Conservation (phyloP, 108 stramenopile genomes). For the Pseudonitzschia multistriata region DNA sequence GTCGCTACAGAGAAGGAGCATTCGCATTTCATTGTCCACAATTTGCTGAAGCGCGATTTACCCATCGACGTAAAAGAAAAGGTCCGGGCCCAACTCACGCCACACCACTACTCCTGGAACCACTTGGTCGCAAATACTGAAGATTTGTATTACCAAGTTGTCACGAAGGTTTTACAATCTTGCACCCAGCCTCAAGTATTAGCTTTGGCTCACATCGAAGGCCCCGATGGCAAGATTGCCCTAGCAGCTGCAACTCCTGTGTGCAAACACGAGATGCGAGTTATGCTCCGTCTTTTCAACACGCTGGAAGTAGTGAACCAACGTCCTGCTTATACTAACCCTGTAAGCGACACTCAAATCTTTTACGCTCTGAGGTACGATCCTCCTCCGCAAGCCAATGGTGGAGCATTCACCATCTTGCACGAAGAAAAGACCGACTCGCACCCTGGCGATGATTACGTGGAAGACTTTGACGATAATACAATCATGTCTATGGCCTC, state of each 20-base stretch:
- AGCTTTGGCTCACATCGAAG: conserved; percentile 87
- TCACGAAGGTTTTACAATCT: conserved; percentile 80
- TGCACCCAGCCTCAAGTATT: conserved; percentile 89
- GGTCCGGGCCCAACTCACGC: conserved; percentile 76
- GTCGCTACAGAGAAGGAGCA: conserved; percentile 83
- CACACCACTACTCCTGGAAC: conserved; percentile 89
- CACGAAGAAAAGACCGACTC: conserved; percentile 69
- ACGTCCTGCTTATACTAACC: conserved; percentile 87
- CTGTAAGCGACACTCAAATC: conserved; percentile 83
- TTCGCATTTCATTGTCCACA: conserved; percentile 86
- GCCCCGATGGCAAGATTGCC: conserved; percentile 81
- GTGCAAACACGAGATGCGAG: conserved; percentile 86
- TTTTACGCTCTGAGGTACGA: conserved; percentile 89
- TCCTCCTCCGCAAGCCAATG: conserved; percentile 59
- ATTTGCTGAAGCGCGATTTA: conserved; percentile 79
- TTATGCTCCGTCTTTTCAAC: conserved; percentile 89
- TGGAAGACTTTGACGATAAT: conserved; percentile 87
- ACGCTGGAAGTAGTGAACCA: conserved; percentile 91
- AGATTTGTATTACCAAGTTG: conserved; percentile 85
- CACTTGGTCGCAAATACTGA: conserved; percentile 78
- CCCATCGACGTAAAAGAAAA: conserved; percentile 87
- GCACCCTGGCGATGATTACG: conserved; percentile 52
- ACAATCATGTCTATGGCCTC: conserved; percentile 74
- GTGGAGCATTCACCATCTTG: conserved; percentile 64
- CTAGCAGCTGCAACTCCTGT: conserved; percentile 81